Evolutionary conservation across 73 alveolate species (phyloP).

Genomic region (Tetrahymena malaccensis): DNA sequence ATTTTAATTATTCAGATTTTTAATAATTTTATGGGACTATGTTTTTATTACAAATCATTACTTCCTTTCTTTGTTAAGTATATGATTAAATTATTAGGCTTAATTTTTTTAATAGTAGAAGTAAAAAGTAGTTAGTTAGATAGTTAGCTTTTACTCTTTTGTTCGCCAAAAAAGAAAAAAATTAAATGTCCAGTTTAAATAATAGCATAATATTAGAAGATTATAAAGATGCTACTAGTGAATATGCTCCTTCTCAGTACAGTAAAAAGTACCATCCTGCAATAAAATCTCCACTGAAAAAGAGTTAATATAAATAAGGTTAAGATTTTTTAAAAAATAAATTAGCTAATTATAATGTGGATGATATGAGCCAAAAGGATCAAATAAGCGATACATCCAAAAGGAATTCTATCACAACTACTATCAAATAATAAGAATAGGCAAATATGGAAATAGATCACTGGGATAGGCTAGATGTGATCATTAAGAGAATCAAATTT

Average conservation of each 20-base stretch:
- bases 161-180: background rate
- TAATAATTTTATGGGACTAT: background rate
- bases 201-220: background rate
- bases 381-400: background rate
- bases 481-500: background rate
- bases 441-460: background rate
- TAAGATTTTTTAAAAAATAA: background rate
- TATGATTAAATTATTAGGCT: background rate
- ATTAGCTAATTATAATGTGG: background rate
- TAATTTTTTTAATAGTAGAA: background rate
- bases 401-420: background rate
- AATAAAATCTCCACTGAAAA: background rate
- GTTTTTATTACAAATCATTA: too few species aligned
- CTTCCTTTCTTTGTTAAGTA: too few species aligned
- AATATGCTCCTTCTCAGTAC: background rate
- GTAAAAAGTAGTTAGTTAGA: background rate
- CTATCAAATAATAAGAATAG: background rate
- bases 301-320: background rate
- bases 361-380: background rate
- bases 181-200: background rate
- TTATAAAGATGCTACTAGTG: background rate
- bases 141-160: background rate
- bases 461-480: background rate
- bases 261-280: background rate
- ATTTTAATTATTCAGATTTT: background rate